These are phyloP conservation scores for Coccomyxa subellipsoidea DNA, from an alignment of 163 green algal species.

Conservation along the genomic window DNA sequence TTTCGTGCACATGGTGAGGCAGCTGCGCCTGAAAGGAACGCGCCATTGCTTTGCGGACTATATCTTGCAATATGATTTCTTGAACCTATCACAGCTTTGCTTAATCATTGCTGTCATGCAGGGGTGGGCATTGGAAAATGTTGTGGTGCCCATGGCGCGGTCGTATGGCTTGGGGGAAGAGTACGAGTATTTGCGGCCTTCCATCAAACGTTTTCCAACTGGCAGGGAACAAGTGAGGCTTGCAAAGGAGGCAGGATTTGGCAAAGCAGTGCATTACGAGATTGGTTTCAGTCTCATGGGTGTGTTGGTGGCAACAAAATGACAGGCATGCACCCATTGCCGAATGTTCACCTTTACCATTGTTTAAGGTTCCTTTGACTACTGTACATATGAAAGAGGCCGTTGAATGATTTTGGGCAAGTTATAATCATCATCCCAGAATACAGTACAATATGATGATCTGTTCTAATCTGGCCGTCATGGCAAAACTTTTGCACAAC, in stretches of 20 bases:
- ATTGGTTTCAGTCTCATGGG: slow-evolving; percentile 92
- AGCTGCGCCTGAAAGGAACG: too few relatives aligned
- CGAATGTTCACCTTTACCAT: too few relatives aligned
- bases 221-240: slow-evolving; percentile 70
- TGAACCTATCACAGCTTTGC: background rate
- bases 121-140: slow-evolving; percentile 62
- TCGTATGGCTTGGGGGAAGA: slow-evolving; percentile 77
- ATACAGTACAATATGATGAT: too few relatives aligned
- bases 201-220: slow-evolving; percentile 86
- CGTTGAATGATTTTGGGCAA: too few relatives aligned
- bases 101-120: slow-evolving; percentile 24
- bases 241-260: slow-evolving; percentile 69
- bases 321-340: background rate
- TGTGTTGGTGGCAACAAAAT: slow-evolving; percentile 51
- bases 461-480: too few relatives aligned
- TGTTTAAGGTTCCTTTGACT: too few relatives aligned
- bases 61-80: too few relatives aligned
- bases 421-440: too few relatives aligned
- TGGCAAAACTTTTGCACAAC: too few relatives aligned
- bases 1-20: too few relatives aligned
- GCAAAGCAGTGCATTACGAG: slow-evolving; percentile 71
- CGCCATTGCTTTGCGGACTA: too few relatives aligned
- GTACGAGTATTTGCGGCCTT: slow-evolving; percentile 92
- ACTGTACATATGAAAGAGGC: too few relatives aligned
- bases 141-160: slow-evolving; percentile 89